Base-by-base conservation (phyloP, 169 alveolate genomes). In the Cryptosporidium andersoni region DNA sequence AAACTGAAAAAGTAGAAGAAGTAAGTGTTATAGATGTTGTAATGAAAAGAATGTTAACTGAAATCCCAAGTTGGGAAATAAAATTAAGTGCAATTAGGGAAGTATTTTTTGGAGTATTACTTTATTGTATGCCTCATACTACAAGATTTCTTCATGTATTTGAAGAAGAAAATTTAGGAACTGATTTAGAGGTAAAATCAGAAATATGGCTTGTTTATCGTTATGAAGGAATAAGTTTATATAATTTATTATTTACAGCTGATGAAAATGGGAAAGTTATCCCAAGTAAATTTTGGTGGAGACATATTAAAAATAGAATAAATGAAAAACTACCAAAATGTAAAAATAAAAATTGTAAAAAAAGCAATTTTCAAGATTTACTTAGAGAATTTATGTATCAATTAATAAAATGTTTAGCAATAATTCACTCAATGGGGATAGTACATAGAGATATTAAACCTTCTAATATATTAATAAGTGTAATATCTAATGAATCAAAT, bases 401-500 rank as follows among this genome's bases (percentile, higher is more conserved):
- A 43, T 47, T 74, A 9, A 16, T 74, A 8, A 51, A 36, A 8
- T 66, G 85, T n/a, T 11, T 74, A 3, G 45, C 36, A 25, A 42
- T 43, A 3, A 68, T 68, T 45, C 85, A 74, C 7, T 34, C 43
- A 9, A 25, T 74, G 9, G 85, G 85, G 1, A 74, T 74, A 43
- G 42, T 74, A 56, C 85, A 74, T 42, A 74, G 85, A 60, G 85
- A 74, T 74, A 74, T 74, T 5, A 74, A 74, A 37, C 85, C 85
- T 5, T 74, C 85, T 55, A 74, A 74, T 43, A 74, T 74, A 39
- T 74, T 74, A 39, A 58, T 74, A 40, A 14, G 74, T 2, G 25
- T 39, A 14, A 16, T 2, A 14, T 52, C 40, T 12, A 5, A 67
- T 51, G 52, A 67, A 7, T 36, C 34, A 25, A 63, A 42, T n/a